Evolutionary conservation across 257 asterid genomes (phyloP).

Genomic region (Fraxinus pennsylvanica): DNA sequence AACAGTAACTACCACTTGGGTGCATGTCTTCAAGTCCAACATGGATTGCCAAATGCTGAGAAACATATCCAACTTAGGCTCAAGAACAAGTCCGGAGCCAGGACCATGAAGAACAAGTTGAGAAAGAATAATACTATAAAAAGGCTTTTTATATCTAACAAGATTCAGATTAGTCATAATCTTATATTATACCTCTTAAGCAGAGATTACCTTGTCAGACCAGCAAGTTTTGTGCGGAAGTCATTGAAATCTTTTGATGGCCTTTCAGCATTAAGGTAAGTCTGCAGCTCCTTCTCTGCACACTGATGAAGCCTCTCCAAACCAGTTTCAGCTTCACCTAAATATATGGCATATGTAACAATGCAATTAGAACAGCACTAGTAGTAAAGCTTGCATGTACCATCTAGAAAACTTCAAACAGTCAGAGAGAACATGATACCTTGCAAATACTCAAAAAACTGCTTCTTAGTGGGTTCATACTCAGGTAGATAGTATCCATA

Average conservation of each 20-base stretch:
- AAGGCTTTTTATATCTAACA: background rate
- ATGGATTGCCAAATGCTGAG: background rate
- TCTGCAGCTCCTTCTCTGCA: constrained; percentile 88
- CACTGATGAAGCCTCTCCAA: constrained; percentile 98
- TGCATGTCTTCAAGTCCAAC: background rate
- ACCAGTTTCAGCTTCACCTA: constrained; percentile 99
- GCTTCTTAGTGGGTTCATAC: constrained; percentile 65
- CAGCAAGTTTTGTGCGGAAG: constrained; percentile 95
- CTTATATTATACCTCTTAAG: constrained; percentile 20
- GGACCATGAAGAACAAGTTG: background rate
- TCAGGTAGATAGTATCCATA: constrained; percentile 89
- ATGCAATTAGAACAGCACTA: constrained; percentile 17
- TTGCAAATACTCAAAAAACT: constrained; percentile 95
- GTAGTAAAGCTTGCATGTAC: background rate
- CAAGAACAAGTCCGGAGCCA: background rate
- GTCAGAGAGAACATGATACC: constrained; percentile 45
- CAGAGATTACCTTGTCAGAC: constrained; percentile 75
- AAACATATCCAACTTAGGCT: background rate
- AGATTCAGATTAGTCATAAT: background rate
- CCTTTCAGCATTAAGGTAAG: constrained; percentile 55
- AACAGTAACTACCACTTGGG: background rate
- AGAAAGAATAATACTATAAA: background rate
- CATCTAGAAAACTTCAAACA: constrained; percentile 16
- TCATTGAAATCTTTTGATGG: constrained; percentile 81
- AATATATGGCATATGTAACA: constrained; percentile 7